Conservation (phyloP, 2,329 filamentous ascomycete genomes). For the Fusarium fracticaudum region DNA sequence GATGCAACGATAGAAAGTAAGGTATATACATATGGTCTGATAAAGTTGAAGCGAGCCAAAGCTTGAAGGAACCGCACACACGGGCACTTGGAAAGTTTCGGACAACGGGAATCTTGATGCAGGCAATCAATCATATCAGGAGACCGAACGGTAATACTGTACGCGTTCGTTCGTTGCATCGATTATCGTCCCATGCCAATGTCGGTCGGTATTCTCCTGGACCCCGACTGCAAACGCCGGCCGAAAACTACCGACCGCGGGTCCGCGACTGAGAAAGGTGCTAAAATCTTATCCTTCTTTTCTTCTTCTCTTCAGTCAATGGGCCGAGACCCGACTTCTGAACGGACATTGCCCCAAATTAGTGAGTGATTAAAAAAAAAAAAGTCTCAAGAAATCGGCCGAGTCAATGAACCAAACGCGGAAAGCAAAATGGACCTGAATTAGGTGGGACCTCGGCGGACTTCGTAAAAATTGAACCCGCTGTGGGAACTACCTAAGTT, state of each 20-base stretch:
- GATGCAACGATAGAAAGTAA: background rate
- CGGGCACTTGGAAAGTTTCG: conserved; percentile 22
- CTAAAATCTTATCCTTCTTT: background rate
- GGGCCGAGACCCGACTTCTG: background rate
- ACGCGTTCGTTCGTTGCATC: conserved; percentile 1
- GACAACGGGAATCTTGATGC: conserved; percentile 10
- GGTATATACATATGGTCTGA: background rate
- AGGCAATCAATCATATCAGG: conserved; percentile 8
- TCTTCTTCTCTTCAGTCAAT: background rate
- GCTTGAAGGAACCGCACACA: background rate
- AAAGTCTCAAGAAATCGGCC: background rate
- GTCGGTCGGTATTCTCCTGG: conserved; percentile 11
- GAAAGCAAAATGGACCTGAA: background rate
- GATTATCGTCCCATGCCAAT: conserved; percentile 26
- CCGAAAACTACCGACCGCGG: conserved; percentile 39
- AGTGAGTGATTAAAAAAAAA: conserved; percentile 18
- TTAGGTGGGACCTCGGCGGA: conserved; percentile 30
- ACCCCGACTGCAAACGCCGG: conserved; percentile 30
- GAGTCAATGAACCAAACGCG: conserved; percentile 14
- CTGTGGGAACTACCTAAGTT: conserved; percentile 13
- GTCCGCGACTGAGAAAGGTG: conserved; percentile 7
- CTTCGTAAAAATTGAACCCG: conserved; percentile 21
- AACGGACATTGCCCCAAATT: background rate
- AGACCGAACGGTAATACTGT: conserved; percentile 28
- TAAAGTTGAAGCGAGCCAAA: background rate